These are phyloP conservation scores for Fonsecaea erecta DNA, from an alignment of 2,329 filamentous ascomycete genomes.

Conservation along the genomic window DNA sequence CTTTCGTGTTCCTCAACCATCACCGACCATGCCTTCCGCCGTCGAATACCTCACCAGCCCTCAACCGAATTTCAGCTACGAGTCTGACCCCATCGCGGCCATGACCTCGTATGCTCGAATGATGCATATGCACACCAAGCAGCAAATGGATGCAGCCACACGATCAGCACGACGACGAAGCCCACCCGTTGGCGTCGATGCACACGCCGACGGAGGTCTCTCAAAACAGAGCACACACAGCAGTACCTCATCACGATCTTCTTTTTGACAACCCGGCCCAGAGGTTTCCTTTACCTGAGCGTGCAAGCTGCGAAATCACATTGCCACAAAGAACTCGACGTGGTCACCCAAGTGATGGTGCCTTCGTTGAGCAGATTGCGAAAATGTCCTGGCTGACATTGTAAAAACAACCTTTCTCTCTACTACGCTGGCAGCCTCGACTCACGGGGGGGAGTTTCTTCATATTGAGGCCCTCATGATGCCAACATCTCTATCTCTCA, in stretches of 20 bases:
- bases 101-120: conserved; percentile 58
- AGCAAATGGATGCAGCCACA: conserved; percentile 65
- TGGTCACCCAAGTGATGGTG: not conserved
- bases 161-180: conserved; percentile 50
- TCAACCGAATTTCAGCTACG: conserved; percentile 29
- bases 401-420: not conserved
- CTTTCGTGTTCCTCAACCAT: not conserved
- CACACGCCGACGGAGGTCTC: conserved; percentile 23
- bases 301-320: not conserved
- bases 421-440: not conserved
- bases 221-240: conserved; percentile 30
- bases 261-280: conserved; percentile 23
- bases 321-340: not conserved
- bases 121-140: conserved; percentile 69
- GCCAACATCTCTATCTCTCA: not conserved
- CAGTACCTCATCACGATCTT: conserved; percentile 34
- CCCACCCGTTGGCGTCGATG: conserved; percentile 24
- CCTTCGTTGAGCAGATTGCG: not conserved
- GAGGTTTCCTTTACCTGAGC: not conserved
- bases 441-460: not conserved
- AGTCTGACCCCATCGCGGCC: conserved; percentile 35
- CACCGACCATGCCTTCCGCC: conserved; percentile 33
- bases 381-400: not conserved
- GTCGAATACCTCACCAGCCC: conserved; percentile 35
- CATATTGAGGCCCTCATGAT: not conserved